phyloP scores from a whole-genome alignment of 139 green algal genomes.

The Chlorella sorokiniana region DNA sequence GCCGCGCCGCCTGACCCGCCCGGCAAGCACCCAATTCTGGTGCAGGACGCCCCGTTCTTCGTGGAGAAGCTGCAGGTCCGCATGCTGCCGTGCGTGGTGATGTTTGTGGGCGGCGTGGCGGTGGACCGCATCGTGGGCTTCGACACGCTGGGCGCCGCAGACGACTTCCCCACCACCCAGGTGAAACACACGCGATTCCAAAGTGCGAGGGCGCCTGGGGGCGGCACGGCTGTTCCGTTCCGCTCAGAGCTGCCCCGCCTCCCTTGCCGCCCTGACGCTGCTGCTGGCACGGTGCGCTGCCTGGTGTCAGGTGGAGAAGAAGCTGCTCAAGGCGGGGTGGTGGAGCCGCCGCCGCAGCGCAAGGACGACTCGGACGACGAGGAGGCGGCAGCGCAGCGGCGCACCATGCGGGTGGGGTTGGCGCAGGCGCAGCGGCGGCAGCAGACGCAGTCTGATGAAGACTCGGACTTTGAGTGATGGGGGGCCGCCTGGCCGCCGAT shows the following conservation, averaged over 20 bases:
- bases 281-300: not conserved
- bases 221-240: not conserved
- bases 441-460: conserved; percentile 63
- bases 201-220: not conserved
- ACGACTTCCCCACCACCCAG: conserved; percentile 48
- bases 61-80: conserved; percentile 91
- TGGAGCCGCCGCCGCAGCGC: not conserved
- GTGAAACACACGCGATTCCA: not conserved
- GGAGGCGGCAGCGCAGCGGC: not conserved
- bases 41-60: conserved; percentile 91
- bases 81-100: conserved; percentile 86
- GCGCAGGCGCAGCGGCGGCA: not conserved
- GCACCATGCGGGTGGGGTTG: conserved; percentile 9
- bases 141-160: conserved; percentile 79
- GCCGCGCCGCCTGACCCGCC: not conserved
- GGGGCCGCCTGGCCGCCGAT: not conserved
- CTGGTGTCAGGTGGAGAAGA: conserved; percentile 30
- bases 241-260: not conserved
- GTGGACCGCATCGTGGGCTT: conserved; percentile 87
- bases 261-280: not conserved
- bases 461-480: conserved; percentile 75
- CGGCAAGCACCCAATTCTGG: not conserved
- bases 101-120: conserved; percentile 81
- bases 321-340: conserved; percentile 41
- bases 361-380: conserved; percentile 45